Conservation (phyloP, 768 basidiomycete species). For the Agrocybe praecox region DNA sequence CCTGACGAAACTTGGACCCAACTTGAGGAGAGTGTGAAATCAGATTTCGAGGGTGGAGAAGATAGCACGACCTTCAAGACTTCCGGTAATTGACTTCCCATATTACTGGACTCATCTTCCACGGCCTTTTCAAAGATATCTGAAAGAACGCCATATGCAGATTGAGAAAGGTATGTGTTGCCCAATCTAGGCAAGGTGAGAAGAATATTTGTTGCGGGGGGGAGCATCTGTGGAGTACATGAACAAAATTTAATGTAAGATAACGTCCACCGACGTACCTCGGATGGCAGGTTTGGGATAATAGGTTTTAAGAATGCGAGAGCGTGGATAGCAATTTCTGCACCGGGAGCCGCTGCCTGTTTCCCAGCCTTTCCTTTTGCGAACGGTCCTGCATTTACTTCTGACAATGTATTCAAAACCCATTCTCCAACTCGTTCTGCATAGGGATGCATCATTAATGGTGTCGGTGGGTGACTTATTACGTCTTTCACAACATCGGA, state of each 20-base stretch:
- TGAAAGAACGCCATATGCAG: conserved; percentile 84
- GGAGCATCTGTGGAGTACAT: conserved; percentile 56
- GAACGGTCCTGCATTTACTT: conserved; percentile 63
- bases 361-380: conserved; percentile 61
- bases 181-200: conserved; percentile 85
- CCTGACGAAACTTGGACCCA: conserved; percentile 82
- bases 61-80: conserved; percentile 71
- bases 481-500: conserved; percentile 84
- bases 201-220: conserved; percentile 68
- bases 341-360: conserved; percentile 53
- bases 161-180: conserved; percentile 87
- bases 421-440: conserved; percentile 80
- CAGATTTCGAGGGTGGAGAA: conserved; percentile 71
- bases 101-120: conserved; percentile 49
- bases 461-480: conserved; percentile 75
- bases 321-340: conserved; percentile 78
- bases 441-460: conserved; percentile 83
- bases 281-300: conserved; percentile 59
- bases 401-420: conserved; percentile 66
- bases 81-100: conserved; percentile 56
- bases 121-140: conserved; percentile 67
- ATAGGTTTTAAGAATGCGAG: conserved; percentile 73
- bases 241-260: conserved; percentile 6
- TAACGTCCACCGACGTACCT: conserved; percentile 52
- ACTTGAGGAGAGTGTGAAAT: conserved; percentile 65